These are phyloP conservation scores for Suillus hirtellus DNA, from an alignment of 768 basidiomycete genomes.

Conservation along the genomic window DNA sequence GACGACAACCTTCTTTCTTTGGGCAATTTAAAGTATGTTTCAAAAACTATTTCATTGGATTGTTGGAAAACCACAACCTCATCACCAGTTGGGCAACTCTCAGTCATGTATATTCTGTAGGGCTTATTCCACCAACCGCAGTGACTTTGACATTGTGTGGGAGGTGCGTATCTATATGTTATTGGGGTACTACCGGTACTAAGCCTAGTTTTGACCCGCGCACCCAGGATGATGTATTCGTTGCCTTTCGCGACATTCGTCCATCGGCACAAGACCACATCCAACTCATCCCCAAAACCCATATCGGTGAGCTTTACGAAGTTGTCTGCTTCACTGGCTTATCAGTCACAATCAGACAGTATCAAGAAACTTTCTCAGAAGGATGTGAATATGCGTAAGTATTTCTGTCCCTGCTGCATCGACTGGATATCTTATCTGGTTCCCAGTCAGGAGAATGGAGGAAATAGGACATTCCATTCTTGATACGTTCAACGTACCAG, in stretches of 20 bases:
- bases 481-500: slow-evolving; percentile 44
- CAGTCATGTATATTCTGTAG: slow-evolving; percentile 42
- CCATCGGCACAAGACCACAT: slow-evolving; percentile 53
- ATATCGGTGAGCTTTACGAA: slow-evolving; percentile 42
- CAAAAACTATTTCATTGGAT: slow-evolving; percentile 16
- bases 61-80: neutral
- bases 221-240: slow-evolving; percentile 44
- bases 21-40: slow-evolving; percentile 3
- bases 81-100: neutral
- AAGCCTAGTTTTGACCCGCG: neutral
- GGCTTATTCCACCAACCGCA: slow-evolving; percentile 35
- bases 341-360: slow-evolving; percentile 42
- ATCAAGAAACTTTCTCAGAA: slow-evolving; percentile 45
- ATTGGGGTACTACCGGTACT: neutral
- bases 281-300: slow-evolving; percentile 50
- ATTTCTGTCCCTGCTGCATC: slow-evolving; percentile 15
- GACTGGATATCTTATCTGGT: slow-evolving; percentile 20
- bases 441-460: slow-evolving; percentile 47
- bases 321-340: neutral
- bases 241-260: slow-evolving; percentile 53
- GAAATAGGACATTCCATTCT: slow-evolving; percentile 54
- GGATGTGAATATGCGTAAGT: slow-evolving; percentile 54
- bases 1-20: neutral
- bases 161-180: slow-evolving; percentile 37
- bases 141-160: slow-evolving; percentile 49